Percentiles rank a stretch among this genome's conserved stretches.
phyloP scores from a whole-genome alignment of 176 grass and related monocot genomes.

The Carex littledalei region DNA sequence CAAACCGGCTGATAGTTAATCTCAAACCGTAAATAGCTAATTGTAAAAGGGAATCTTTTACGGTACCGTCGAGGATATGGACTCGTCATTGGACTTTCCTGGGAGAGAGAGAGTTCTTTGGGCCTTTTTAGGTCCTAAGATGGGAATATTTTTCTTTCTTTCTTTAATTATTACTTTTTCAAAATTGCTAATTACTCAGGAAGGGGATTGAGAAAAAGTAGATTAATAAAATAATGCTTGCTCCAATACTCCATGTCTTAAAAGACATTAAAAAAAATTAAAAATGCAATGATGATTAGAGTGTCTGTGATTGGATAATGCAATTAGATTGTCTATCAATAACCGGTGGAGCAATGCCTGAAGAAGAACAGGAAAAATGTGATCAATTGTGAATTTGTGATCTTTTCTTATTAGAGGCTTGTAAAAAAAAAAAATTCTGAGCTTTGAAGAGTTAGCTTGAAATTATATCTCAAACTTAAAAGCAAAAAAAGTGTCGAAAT shows the following conservation, averaged over 20 bases:
- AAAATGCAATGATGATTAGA: background rate
- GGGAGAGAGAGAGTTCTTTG: background rate
- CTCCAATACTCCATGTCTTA: slow-evolving; percentile 4
- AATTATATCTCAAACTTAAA: background rate
- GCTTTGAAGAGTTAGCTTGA: background rate
- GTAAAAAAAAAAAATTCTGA: background rate
- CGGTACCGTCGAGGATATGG: no score
- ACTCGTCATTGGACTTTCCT: slow-evolving; percentile 10
- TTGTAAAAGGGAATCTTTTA: no score
- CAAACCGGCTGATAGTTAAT: no score
- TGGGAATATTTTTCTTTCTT: background rate
- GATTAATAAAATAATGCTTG: background rate
- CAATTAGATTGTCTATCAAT: background rate
- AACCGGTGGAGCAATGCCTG: background rate
- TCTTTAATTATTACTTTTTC: background rate
- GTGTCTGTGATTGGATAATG: background rate
- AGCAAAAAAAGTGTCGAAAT: background rate
- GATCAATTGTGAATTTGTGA: background rate
- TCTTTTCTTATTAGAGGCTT: background rate
- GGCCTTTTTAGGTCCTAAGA: slow-evolving; percentile 13
- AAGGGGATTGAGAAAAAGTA: background rate
- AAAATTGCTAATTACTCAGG: background rate
- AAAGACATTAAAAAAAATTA: background rate
- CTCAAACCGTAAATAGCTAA: no score
- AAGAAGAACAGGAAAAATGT: background rate